Evolutionary conservation across 805 yeast genomes (phyloP).

Genomic region (Wilhelminamyces savonicus): DNA sequence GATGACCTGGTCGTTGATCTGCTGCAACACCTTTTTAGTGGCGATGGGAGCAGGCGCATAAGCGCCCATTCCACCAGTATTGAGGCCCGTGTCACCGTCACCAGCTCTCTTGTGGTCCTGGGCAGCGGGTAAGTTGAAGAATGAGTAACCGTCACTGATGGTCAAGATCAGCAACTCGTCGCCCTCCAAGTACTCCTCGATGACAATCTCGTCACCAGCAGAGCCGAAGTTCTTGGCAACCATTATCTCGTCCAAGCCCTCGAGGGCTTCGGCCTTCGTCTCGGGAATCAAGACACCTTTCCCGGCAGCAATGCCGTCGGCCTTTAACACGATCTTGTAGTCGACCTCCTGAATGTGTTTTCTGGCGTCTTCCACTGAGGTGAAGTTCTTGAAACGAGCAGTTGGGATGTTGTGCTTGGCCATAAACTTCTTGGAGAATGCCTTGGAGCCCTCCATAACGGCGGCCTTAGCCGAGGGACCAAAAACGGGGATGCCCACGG

Average conservation of each 20-base stretch:
- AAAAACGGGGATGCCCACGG: constrained; percentile 89
- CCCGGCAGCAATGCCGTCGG: constrained; percentile 98
- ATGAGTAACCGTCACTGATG: constrained; percentile 88
- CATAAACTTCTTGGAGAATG: constrained; percentile 93
- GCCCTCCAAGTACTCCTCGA: constrained; percentile 95
- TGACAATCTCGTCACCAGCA: constrained; percentile 90
- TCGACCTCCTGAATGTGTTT: constrained; percentile 57
- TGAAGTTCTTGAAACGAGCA: constrained; percentile 82
- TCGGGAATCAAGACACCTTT: constrained; percentile 95
- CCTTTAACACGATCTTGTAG: constrained; percentile 85
- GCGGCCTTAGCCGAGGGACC: constrained; percentile 96
- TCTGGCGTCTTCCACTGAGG: constrained; percentile 67
- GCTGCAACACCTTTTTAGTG: constrained; percentile 61
- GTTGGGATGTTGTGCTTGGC: constrained; percentile 88
- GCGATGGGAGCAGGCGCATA: constrained; percentile 98
- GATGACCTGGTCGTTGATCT: constrained; percentile 70
- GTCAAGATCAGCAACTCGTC: constrained; percentile 94
- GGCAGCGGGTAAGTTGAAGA: constrained; percentile 88
- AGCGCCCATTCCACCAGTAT: constrained; percentile 99
- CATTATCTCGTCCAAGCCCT: constrained; percentile 84
- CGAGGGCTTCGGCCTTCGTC: constrained; percentile 74
- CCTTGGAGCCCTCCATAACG: constrained; percentile 92
- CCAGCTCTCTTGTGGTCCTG: constrained; percentile 97
- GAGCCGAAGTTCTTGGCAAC: constrained; percentile 79
- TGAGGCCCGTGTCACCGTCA: constrained; percentile 87